Evolutionary conservation across 257 asterid genomes (phyloP).

Genomic region (Solanum peruvianum): DNA sequence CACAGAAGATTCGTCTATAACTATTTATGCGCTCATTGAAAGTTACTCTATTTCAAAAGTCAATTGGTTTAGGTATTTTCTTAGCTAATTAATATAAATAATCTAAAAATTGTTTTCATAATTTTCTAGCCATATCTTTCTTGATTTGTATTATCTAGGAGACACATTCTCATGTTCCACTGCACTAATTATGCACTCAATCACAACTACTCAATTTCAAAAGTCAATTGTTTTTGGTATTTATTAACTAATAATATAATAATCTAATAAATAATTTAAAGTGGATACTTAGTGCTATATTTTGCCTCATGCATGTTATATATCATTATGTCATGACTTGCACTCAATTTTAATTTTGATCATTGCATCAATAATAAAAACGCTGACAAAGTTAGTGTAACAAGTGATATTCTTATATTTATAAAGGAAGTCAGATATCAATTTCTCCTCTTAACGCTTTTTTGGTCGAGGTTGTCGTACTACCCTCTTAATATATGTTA

Average conservation of each 20-base stretch:
- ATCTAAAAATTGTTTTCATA: background rate
- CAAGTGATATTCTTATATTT: too few relatives aligned
- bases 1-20: background rate
- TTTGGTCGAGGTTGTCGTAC: too few relatives aligned
- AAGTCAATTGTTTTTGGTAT: background rate
- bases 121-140: background rate
- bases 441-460: too few relatives aligned
- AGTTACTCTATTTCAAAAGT: background rate
- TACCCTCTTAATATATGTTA: too few relatives aligned
- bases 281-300: background rate
- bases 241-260: background rate
- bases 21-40: background rate
- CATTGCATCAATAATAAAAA: too few relatives aligned
- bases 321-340: background rate
- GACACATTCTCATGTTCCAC: background rate
- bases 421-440: too few relatives aligned
- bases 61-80: background rate
- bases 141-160: background rate
- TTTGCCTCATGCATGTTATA: background rate
- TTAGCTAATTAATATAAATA: background rate
- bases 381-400: too few relatives aligned
- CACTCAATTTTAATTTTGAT: background rate
- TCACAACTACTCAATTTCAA: background rate
- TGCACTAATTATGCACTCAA: background rate
- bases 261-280: background rate